Percentiles rank a stretch among this genome's conserved stretches.
Conservation (phyloP, 371 early-diverging fungal genomes). For the Mortierella sp. region DNA sequence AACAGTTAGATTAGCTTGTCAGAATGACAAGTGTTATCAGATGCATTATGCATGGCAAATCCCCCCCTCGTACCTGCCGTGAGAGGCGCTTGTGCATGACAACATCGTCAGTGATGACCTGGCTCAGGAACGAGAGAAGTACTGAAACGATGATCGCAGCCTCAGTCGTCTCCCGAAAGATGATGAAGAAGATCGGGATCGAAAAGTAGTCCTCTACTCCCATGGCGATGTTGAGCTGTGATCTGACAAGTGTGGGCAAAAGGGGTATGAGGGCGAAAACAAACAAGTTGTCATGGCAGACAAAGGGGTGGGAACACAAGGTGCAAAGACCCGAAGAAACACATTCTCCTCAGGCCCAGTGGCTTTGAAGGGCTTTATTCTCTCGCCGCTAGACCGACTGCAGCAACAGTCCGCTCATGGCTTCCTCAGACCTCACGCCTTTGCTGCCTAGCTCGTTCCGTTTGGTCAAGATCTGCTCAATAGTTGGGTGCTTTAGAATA, state of each 20-base stretch:
- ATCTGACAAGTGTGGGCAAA: no score
- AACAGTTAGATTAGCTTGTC: no score
- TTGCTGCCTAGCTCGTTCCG: conserved; percentile 11
- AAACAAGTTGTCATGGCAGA: no score
- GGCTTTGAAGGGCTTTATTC: no score
- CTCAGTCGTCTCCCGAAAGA: conserved; percentile 88
- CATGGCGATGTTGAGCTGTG: no score
- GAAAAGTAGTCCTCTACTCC: conserved; percentile 64
- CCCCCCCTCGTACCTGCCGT: conserved; percentile 70
- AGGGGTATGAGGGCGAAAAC: no score
- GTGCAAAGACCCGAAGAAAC: conserved; percentile 7
- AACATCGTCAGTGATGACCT: conserved; percentile 63
- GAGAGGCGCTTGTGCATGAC: conserved; percentile 59
- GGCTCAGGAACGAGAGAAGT: conserved; percentile 74
- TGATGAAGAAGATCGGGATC: conserved; percentile 84
- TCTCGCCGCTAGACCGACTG: conserved; percentile 42
- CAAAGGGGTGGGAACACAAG: conserved; percentile 18
- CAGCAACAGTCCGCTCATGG: conserved; percentile 37
- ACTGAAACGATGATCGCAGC: conserved; percentile 86
- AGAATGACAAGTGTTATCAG: no score
- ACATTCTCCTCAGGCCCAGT: no score
- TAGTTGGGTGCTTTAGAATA: conserved; percentile 44
- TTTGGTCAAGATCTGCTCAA: conserved; percentile 17
- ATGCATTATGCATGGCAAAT: no score
- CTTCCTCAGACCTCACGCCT: conserved; percentile 23